Evolutionary conservation across 352 stramenopile species (phyloP).

Genomic region (Pythium chondricola): DNA sequence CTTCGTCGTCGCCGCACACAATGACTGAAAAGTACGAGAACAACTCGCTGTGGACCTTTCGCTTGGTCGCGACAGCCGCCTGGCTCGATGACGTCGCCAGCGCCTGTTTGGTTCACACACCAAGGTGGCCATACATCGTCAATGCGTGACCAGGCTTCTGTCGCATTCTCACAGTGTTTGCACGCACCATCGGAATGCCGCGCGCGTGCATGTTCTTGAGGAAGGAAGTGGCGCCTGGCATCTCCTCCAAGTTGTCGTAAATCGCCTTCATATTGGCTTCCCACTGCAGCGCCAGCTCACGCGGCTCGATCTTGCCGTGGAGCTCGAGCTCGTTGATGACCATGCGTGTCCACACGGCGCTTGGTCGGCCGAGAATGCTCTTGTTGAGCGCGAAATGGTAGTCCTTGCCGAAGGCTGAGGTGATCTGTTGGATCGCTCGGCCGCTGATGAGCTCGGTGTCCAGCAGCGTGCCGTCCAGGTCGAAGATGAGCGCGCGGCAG

Average conservation of each 20-base stretch:
- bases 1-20: constrained; percentile 69
- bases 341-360: constrained; percentile 66
- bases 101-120: too few species aligned
- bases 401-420: constrained; percentile 45
- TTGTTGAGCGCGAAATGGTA: constrained; percentile 68
- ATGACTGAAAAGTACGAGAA: constrained; percentile 73
- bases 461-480: constrained; percentile 79
- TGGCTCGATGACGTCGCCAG: constrained; percentile 68
- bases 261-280: constrained; percentile 52
- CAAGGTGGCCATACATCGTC: too few species aligned
- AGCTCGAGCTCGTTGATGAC: constrained; percentile 48
- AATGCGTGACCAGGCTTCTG: too few species aligned
- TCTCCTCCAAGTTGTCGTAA: constrained; percentile 41
- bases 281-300: constrained; percentile 59
- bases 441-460: constrained; percentile 75
- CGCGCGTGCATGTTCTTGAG: constrained; percentile 38
- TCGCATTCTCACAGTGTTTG: background rate
- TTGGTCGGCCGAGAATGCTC: constrained; percentile 60
- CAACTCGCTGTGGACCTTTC: constrained; percentile 53
- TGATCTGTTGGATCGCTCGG: constrained; percentile 45
- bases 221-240: constrained; percentile 47
- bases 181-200: constrained; percentile 36
- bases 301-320: constrained; percentile 33
- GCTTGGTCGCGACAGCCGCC: constrained; percentile 60
- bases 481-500: constrained; percentile 50